Evolutionary conservation across 2,329 filamentous ascomycete species (phyloP).

Genomic region (Trichothecium roseum): DNA sequence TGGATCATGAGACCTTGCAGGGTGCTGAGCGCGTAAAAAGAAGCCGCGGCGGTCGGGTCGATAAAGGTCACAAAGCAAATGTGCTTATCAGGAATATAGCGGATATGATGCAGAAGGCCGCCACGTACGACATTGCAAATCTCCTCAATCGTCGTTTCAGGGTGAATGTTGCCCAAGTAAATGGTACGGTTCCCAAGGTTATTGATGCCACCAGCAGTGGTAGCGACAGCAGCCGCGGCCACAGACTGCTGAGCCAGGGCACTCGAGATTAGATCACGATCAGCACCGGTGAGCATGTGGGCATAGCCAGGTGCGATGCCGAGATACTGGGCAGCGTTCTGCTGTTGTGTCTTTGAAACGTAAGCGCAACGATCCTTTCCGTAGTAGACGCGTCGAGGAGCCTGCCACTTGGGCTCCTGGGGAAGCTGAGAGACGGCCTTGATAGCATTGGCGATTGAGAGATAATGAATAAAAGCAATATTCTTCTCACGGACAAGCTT

Average conservation of each 20-base stretch:
- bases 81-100: slow-evolving; percentile 99
- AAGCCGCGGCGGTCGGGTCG: slow-evolving; percentile 92
- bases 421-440: slow-evolving; percentile 95
- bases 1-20: slow-evolving; percentile 98
- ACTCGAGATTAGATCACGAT: slow-evolving; percentile 92
- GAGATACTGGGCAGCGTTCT: slow-evolving; percentile 96
- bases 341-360: slow-evolving; percentile 98
- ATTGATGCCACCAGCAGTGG: slow-evolving; percentile 91
- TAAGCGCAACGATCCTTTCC: slow-evolving; percentile 98
- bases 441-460: slow-evolving; percentile 96
- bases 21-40: slow-evolving; percentile 96
- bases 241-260: slow-evolving; percentile 96
- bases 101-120: slow-evolving; percentile 91
- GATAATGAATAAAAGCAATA: slow-evolving; percentile 94
- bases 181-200: slow-evolving; percentile 97
- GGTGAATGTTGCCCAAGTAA: slow-evolving; percentile 96
- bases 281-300: slow-evolving; percentile 89
- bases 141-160: slow-evolving; percentile 97
- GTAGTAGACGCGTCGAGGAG: slow-evolving; percentile 92
- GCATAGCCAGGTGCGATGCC: slow-evolving; percentile 95
- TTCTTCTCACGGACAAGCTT: slow-evolving; percentile 97
- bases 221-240: slow-evolving; percentile 90
- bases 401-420: slow-evolving; percentile 94
- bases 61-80: slow-evolving; percentile 99
- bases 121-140: slow-evolving; percentile 98